Evolutionary conservation across 345 rosid genomes (phyloP), one percentile per base, ranked within the genome.

Genomic region (Sonneratia caseolaris): DNA sequence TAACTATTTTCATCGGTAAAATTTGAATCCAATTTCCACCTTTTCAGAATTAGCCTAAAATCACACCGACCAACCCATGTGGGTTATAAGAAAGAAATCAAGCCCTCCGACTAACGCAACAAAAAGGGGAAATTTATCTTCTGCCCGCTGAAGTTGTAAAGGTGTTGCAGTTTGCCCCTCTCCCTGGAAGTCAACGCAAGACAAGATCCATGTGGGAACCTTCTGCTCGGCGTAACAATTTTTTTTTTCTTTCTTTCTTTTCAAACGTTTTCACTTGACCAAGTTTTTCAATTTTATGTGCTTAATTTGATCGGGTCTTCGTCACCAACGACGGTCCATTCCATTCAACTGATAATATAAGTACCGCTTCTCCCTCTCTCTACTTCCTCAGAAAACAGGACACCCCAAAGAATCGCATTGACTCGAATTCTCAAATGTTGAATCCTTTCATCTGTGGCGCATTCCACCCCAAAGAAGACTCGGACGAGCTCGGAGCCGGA

Each of bases 371-470:
- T 13, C 4, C 38, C 4, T 37, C 18, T 16, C 10, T 10, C 18
- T 62, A 11, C 66, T 32, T 35, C 66, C 9, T 27, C 27, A 24
- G 32, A 35, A 35, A 27, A 62, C 66, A 32, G 10, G 12, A 62
- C 66, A 11, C 38, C 66, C 59, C 18, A 53, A 53, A 21, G 24
- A 1, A 27, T 62, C 66, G 12, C 19, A 27, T 32, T 4, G 7
- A 27, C 18, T 40, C 24, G 4, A 43, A 68, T 9, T 4, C 37
- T 35, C 21, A 74, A 61, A 82, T 82, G 83, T 68, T 77, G 78
- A 81, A 51, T 66, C 64, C 84, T 0, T 77, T 82, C 36, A 70
- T 78, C 22, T 79, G 87, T 49, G 87, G 89, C 61, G 21, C 48
- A 12, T 74, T 74, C 61, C 73, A 68, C n/a, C 47, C 76, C 11